These are phyloP conservation scores for Candida albicans DNA, from an alignment of 1,139 yeast species.

Conservation along the genomic window DNA sequence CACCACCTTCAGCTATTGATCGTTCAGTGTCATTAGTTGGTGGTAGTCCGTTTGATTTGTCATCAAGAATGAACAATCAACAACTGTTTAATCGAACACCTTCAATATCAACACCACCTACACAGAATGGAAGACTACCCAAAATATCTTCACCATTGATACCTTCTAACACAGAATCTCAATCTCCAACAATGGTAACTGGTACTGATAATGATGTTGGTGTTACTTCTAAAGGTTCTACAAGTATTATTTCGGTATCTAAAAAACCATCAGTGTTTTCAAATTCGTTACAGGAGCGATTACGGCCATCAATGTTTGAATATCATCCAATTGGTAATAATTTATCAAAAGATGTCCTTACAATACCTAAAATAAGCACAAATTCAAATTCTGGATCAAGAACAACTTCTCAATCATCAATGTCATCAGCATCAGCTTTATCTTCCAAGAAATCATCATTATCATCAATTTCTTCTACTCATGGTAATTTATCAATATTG, in stretches of 20 bases:
- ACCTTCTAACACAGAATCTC: constrained; percentile 7
- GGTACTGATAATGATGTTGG: not conserved
- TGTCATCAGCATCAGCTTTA: constrained; percentile 20
- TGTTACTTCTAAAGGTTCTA: constrained; percentile 1
- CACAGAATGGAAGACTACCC: too few relatives aligned
- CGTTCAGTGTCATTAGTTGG: constrained; percentile 10
- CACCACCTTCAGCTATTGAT: constrained; percentile 10
- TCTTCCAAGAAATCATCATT: constrained; percentile 33
- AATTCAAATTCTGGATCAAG: constrained; percentile 19
- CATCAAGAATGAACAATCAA: constrained; percentile 1
- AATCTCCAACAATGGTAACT: not conserved
- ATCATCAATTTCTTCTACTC: constrained; percentile 31
- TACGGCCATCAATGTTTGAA: constrained; percentile 47
- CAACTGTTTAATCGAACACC: too few relatives aligned
- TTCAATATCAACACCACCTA: constrained; percentile 5
- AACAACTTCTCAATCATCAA: constrained; percentile 26
- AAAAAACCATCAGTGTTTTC: constrained; percentile 24
- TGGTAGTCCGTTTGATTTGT: constrained; percentile 3
- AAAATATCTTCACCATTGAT: constrained; percentile 5
- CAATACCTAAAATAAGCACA: not conserved
- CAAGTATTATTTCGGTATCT: not conserved
- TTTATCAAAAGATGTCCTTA: not conserved
- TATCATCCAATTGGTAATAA: constrained; percentile 22
- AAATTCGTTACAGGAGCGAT: constrained; percentile 26
- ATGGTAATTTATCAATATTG: constrained; percentile 9